These are phyloP conservation scores for Globisporangium parvum DNA, from an alignment of 352 stramenopile genomes.

Conservation along the genomic window DNA sequence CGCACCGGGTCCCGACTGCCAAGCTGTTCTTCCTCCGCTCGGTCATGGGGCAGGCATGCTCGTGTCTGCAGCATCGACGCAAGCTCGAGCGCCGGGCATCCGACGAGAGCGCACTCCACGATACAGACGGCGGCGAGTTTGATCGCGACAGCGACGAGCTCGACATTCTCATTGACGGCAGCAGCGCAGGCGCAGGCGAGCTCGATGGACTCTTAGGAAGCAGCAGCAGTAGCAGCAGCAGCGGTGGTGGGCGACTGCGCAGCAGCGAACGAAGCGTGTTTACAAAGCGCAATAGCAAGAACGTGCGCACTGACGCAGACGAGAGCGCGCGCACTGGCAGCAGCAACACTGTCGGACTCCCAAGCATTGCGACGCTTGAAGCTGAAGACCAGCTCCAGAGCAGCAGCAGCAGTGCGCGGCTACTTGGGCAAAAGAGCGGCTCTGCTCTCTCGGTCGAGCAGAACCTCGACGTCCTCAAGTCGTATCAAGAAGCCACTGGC, in stretches of 20 bases:
- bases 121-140: slow-evolving; percentile 11
- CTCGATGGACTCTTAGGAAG: slow-evolving; percentile 7
- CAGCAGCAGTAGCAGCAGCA: background rate
- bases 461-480: slow-evolving; percentile 45
- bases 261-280: slow-evolving; percentile 11
- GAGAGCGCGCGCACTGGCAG: background rate
- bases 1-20: no score
- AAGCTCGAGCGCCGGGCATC: slow-evolving; percentile 56
- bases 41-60: slow-evolving; percentile 69
- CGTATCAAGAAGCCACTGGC: slow-evolving; percentile 63
- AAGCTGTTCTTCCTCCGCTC: slow-evolving; percentile 5
- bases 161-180: slow-evolving; percentile 36
- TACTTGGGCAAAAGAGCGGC: slow-evolving; percentile 10
- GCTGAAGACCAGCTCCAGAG: slow-evolving; percentile 9
- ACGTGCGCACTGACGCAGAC: background rate
- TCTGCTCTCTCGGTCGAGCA: slow-evolving; percentile 12
- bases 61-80: slow-evolving; percentile 58
- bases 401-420: slow-evolving; percentile 1
- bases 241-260: slow-evolving; percentile 1
- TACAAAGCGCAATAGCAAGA: slow-evolving; percentile 17
- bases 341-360: background rate
- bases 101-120: slow-evolving; percentile 28
- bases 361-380: slow-evolving; percentile 7
- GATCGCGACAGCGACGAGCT: slow-evolving; percentile 23
- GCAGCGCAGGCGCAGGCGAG: slow-evolving; percentile 5